Percentiles rank a stretch among this genome's conserved stretches.
Evolutionary conservation across 805 yeast genomes (phyloP).

Genomic region (Yarrowia porcina): DNA sequence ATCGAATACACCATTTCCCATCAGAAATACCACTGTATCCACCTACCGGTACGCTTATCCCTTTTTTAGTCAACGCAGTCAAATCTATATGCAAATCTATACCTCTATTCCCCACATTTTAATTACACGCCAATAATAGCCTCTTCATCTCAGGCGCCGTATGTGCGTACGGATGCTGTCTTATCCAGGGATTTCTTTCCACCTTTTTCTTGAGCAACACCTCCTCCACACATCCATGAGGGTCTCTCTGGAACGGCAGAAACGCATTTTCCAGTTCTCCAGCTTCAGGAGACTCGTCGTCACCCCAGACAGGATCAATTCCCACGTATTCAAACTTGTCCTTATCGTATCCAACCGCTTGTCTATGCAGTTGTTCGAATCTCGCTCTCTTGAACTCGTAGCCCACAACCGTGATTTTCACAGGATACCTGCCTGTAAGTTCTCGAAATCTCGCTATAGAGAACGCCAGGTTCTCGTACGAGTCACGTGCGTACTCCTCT

Average conservation of each 20-base stretch:
- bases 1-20: too few relatives aligned
- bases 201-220: neutral
- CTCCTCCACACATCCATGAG: slow-evolving; percentile 11
- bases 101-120: too few relatives aligned
- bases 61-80: too few relatives aligned
- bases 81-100: slow-evolving; percentile 9
- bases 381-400: slow-evolving; percentile 69
- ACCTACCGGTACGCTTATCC: too few relatives aligned
- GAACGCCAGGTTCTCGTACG: slow-evolving; percentile 20
- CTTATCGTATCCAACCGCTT: neutral
- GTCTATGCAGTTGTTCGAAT: slow-evolving; percentile 40
- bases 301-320: slow-evolving; percentile 18
- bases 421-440: slow-evolving; percentile 48
- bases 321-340: slow-evolving; percentile 21
- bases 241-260: slow-evolving; percentile 7
- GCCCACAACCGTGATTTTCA: slow-evolving; percentile 56
- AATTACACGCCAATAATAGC: neutral
- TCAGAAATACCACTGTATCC: too few relatives aligned
- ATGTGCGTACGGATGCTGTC: slow-evolving; percentile 13
- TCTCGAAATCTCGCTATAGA: slow-evolving; percentile 41
- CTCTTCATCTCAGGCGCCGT: neutral
- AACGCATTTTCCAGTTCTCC: slow-evolving; percentile 12
- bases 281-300: neutral
- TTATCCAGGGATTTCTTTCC: slow-evolving; percentile 6
- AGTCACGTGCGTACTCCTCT: slow-evolving; percentile 21